Evolutionary conservation across 257 asterid genomes (phyloP), one percentile per base, ranked within the genome.

Genomic region (Solanum etuberosum): DNA sequence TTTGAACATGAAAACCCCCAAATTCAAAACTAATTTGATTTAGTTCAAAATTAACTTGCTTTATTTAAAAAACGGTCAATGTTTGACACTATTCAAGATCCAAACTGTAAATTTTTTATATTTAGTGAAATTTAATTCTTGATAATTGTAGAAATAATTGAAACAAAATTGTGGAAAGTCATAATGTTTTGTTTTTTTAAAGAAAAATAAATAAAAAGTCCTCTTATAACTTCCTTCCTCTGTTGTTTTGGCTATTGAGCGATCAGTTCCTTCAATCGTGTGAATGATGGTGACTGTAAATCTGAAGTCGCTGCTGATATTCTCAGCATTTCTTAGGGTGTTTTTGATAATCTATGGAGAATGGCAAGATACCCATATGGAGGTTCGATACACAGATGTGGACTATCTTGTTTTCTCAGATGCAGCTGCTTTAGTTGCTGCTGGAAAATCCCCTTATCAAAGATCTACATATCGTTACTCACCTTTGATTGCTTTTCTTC

Each of bases 351-450:
- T 97, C 21, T 97, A 91, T 67, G 99, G 99, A 16, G 98, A 95
- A 91, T 95, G 99, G 99, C 99, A 97, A 91, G 99, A 97, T 86
- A 89, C 90, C 63, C 94, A 94, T 89, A 91, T 97, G 98, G 98
- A 94, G 90, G 99, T 97, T 87, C 91, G 98, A 84, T 95, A 95
- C 90, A 95, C 99, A 9, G 98, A 97, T 89, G 91, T 95, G 3
- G 99, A 97, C 92, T 97, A 97, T 86, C 92, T 93, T 46, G 99
- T 97, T 37, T 97, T 95, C 88, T 95, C 99, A 81, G 99, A 95
- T 87, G 99, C 99, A 80, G 98, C 99, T 8, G 65, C 93, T 57
- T 89, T 95, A 82, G 91, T 97, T 94, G 93, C 94, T 27, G 91
- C 93, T 27, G 95, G 99, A 51, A 93, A 90, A 83, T 97, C 99